These are phyloP conservation scores for Rhizopus arrhizus DNA, from an alignment of 371 early-diverging fungal genomes.

Conservation along the genomic window DNA sequence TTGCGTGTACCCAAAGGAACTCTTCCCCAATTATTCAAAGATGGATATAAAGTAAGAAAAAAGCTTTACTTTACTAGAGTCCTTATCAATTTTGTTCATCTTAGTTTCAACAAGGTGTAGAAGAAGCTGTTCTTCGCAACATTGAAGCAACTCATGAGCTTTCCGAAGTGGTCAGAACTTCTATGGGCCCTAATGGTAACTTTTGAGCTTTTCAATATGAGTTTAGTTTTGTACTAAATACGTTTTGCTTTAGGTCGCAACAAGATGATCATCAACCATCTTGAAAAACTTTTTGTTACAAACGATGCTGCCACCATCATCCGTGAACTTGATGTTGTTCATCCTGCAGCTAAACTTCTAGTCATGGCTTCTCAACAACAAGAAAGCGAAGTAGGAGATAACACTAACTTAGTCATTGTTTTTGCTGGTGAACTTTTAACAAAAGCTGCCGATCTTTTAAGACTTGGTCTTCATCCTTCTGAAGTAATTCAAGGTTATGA, in stretches of 20 bases:
- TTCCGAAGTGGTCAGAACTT: slow-evolving; percentile 89
- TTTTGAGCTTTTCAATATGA: neutral
- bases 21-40: slow-evolving; percentile 90
- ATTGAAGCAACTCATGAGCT: slow-evolving; percentile 93
- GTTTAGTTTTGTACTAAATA: neutral
- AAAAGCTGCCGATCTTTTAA: slow-evolving; percentile 89
- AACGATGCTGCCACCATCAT: slow-evolving; percentile 99
- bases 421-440: slow-evolving; percentile 93
- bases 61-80: slow-evolving; percentile 2
- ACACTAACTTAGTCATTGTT: slow-evolving; percentile 94
- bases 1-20: slow-evolving; percentile 91
- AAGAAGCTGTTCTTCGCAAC: slow-evolving; percentile 94
- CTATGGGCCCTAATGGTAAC: slow-evolving; percentile 95
- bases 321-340: slow-evolving; percentile 95
- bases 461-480: slow-evolving; percentile 93
- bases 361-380: slow-evolving; percentile 98
- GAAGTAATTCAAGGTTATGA: slow-evolving; percentile 96
- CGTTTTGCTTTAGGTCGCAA: slow-evolving; percentile 79
- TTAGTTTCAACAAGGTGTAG: slow-evolving; percentile 93
- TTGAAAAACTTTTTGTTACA: slow-evolving; percentile 97
- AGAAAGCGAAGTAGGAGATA: slow-evolving; percentile 97
- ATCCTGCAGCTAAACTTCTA: slow-evolving; percentile 98
- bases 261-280: slow-evolving; percentile 98
- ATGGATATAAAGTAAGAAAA: slow-evolving; percentile 87
- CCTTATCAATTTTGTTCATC: slow-evolving; percentile 2